These are phyloP conservation scores for Angophora floribunda DNA, from an alignment of 345 rosid species.

Conservation along the genomic window DNA sequence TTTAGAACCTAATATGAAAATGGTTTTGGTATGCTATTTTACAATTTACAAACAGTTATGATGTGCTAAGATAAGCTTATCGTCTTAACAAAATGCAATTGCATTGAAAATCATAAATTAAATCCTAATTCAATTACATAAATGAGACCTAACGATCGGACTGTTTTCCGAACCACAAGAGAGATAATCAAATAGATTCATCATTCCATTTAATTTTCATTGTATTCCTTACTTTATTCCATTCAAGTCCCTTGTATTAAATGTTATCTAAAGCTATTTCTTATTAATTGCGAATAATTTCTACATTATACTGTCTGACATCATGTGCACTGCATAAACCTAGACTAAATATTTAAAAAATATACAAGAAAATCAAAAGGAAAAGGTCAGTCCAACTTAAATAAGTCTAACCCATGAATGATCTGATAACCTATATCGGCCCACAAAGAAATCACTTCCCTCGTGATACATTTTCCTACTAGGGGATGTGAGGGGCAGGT, in stretches of 20 bases:
- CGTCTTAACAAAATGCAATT: neutral
- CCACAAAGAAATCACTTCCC: neutral
- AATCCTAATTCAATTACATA: neutral
- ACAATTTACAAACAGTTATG: neutral
- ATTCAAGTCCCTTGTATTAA: neutral
- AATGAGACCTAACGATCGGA: neutral
- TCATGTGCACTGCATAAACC: accelerated
- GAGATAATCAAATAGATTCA: too few relatives aligned
- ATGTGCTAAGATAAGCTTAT: neutral
- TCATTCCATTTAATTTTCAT: neutral
- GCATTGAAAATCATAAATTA: neutral
- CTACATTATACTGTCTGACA: neutral
- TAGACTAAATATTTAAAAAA: neutral
- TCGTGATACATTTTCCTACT: neutral
- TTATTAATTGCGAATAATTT: neutral
- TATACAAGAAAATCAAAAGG: neutral
- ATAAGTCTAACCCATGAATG: neutral
- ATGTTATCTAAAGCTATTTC: neutral
- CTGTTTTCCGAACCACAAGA: too few relatives aligned
- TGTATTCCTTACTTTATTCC: neutral
- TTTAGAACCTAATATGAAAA: neutral
- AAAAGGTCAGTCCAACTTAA: neutral
- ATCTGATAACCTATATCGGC: neutral
- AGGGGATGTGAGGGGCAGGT: neutral
- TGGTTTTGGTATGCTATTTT: neutral